Conservation (phyloP, 2,329 filamentous ascomycete genomes). For the Colletotrichum tofieldiae region DNA sequence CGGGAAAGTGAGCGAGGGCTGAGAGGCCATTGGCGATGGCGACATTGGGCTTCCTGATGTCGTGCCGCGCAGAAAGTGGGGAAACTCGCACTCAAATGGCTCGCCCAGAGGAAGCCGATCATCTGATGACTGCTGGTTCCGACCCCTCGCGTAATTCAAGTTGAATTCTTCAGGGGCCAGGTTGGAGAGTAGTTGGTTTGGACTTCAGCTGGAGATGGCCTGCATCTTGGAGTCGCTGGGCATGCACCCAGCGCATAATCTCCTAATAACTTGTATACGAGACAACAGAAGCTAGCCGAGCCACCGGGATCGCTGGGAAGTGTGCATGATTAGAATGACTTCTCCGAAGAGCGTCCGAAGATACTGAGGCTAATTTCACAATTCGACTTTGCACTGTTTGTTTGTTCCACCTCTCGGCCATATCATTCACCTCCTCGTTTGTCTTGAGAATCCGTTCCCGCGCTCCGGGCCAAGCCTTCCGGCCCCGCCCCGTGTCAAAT, state of each 20-base stretch:
- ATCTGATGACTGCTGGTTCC: not conserved
- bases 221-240: not conserved
- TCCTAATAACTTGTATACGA: not conserved
- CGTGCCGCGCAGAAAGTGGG: constrained; percentile 35
- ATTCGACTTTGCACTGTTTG: constrained; percentile 18
- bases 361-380: not conserved
- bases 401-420: constrained; percentile 32
- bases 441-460: constrained; percentile 50
- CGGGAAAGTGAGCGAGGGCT: not conserved
- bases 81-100: not conserved
- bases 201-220: not conserved
- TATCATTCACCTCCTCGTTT: constrained; percentile 46
- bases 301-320: too few species aligned
- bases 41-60: constrained; percentile 31
- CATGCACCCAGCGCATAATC: too few species aligned
- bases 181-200: not conserved
- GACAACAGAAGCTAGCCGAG: not conserved
- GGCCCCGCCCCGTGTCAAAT: constrained; percentile 56
- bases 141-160: not conserved
- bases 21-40: constrained; percentile 9
- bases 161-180: not conserved
- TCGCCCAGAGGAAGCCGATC: constrained; percentile 1
- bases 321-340: not conserved
- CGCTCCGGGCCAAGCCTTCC: constrained; percentile 59
- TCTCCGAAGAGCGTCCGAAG: not conserved